These are phyloP conservation scores for Kodamaea kaohsiungensis DNA, from an alignment of 805 yeast genomes.

Conservation along the genomic window DNA sequence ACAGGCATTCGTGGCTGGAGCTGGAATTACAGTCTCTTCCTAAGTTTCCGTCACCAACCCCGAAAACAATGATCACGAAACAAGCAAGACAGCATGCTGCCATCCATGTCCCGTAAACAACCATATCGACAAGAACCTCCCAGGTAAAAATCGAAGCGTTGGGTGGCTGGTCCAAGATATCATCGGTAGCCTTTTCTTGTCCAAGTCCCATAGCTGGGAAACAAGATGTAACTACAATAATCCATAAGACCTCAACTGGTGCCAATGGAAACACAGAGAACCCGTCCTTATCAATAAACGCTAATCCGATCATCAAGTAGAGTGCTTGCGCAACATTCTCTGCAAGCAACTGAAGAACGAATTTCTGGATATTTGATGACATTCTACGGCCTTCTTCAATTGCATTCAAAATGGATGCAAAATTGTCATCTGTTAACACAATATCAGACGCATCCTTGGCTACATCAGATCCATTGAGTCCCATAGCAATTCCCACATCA, in stretches of 20 bases:
- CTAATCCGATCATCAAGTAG: conserved; percentile 45
- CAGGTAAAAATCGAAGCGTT: conserved; percentile 39
- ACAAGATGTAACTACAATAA: conserved; percentile 36
- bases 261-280: conserved; percentile 39
- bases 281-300: conserved; percentile 33
- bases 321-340: conserved; percentile 29
- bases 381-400: conserved; percentile 33
- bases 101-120: conserved; percentile 44
- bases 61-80: conserved; percentile 39
- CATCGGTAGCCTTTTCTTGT: conserved; percentile 41
- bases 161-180: conserved; percentile 39
- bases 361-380: conserved; percentile 36
- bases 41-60: conserved; percentile 40
- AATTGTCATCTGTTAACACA: conserved; percentile 29
- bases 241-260: conserved; percentile 43
- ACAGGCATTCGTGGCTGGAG: conserved; percentile 23
- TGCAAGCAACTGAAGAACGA: conserved; percentile 34
- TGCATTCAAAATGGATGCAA: conserved; percentile 28
- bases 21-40: conserved; percentile 38
- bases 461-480: conserved; percentile 30
- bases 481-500: conserved; percentile 33
- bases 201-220: conserved; percentile 42
- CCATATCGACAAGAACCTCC: conserved; percentile 43
- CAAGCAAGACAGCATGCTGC: conserved; percentile 41
- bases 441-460: conserved; percentile 31